Evolutionary conservation across 116 monocot genomes (phyloP), one percentile per base, ranked within the genome.

Genomic region (Papilionanthe hybrid): DNA sequence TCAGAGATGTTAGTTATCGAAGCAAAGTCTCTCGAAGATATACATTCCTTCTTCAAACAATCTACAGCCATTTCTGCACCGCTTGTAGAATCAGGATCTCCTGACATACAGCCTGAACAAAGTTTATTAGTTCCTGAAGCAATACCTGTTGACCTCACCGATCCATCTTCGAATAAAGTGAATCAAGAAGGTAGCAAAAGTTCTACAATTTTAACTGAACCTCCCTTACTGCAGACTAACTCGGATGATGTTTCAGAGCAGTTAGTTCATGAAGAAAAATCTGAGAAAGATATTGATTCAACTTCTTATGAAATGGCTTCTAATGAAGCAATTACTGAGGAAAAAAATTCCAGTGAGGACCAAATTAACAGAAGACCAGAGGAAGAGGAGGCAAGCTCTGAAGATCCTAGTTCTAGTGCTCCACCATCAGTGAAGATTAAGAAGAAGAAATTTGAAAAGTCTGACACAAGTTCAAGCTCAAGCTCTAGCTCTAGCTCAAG

Each of bases 11-110:
- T 66, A 41, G 43, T 23, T 29, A 27, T 81, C 29, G 87, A 84
- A 73, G 81, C 82, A 72, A 79, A 71, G 60, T 63, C 79, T 10
- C 4, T 79, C 22, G 53, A 79, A 20, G 85, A 82, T 66, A 66
- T 82, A 60, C 43, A 73, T 17, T 30, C 30, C 2, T 11, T 10
- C 23, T 32, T 27, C 68, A 13, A 68, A 15, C 68, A 13, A 23
- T 29, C 15, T 29, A 32, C 22, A n/a, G n/a, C 58, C 22, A 7
- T 0, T 58, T 58, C 22, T 58, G n/a, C 58, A 7, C 22, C 22
- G 19, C 3, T 5, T 58, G 58, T 58, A 4, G 58, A 58, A 0
- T n/a, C 28, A 27, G 0, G 30, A 32, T 68, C 68, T 68, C 30
- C 32, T 12, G 27, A 30, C 30, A 43, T 20, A 73, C 44, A 2